These are phyloP conservation scores for Scolecobasidium constrictum DNA, from an alignment of 2,329 filamentous ascomycete species.

Conservation along the genomic window DNA sequence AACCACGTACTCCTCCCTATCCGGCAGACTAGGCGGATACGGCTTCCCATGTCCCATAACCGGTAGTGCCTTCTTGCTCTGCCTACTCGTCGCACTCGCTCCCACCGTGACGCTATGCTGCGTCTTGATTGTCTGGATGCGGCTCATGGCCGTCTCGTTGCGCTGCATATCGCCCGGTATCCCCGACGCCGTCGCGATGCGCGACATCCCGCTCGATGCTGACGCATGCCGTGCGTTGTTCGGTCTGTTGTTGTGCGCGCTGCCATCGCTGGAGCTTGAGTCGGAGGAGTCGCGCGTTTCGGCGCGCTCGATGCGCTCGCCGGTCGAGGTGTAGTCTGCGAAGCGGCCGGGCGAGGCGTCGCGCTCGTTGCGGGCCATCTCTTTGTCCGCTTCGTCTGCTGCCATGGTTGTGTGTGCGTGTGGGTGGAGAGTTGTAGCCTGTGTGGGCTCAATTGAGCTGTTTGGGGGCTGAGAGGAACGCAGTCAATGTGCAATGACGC, in stretches of 20 bases:
- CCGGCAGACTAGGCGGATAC: slow-evolving; percentile 58
- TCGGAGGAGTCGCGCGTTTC: slow-evolving; percentile 4
- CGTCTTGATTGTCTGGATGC: slow-evolving; percentile 59
- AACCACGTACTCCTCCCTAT: slow-evolving; percentile 67
- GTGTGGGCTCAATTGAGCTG: background rate
- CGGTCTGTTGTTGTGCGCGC: background rate
- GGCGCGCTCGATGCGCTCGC: slow-evolving; percentile 9
- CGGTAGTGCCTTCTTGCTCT: slow-evolving; percentile 47
- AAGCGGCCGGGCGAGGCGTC: slow-evolving; percentile 8
- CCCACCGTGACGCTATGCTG: slow-evolving; percentile 69
- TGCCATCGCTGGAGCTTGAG: background rate
- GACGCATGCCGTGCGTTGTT: background rate
- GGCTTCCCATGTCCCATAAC: slow-evolving; percentile 64
- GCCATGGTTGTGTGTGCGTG: background rate
- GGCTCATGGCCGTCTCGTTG: slow-evolving; percentile 42
- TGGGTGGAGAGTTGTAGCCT: no score
- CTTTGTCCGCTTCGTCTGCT: slow-evolving; percentile 4
- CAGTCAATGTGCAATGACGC: no score
- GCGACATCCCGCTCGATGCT: background rate
- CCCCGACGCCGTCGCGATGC: slow-evolving; percentile 1
- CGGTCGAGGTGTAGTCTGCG: slow-evolving; percentile 1
- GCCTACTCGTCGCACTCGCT: slow-evolving; percentile 29
- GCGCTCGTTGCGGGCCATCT: slow-evolving; percentile 5
- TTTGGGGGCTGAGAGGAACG: no score
- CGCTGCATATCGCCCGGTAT: background rate